Evolutionary conservation across 192 early-diverging fungal genomes (phyloP), one percentile per base, ranked within the genome.

Genomic region (Backusella liffmaniae): DNA sequence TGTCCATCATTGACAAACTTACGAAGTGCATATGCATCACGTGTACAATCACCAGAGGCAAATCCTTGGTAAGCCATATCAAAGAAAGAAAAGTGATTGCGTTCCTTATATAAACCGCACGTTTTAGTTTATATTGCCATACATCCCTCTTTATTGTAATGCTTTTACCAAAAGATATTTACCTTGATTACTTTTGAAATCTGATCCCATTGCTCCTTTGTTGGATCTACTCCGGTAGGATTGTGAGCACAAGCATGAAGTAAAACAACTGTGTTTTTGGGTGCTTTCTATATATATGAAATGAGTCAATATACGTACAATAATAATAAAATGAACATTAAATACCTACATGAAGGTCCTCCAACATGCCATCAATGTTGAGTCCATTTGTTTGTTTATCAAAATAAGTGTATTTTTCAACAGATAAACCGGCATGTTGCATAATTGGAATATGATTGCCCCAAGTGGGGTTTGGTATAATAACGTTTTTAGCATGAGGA

Each of bases 21-120:
- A 74, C 98, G 95, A 76, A 99, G 82, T 65, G 97, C 96, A 74
- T 92, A 94, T 8, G 98, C 96, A 82, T 99, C 98, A 75, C 87
- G 86, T 85, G 88, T 85, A 44, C 90, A 90, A 81, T 93, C 87
- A 69, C 98, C 98, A 9, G 96, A 97, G 18, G 97, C 98, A 81
- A 99, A 99, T 39, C 98, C 97, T 89, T 98, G 97, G 88, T 99
- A 99, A n/a, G 98, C 98, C 94, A 96, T 96, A 80, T 99, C 98
- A 74, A 99, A 99, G 91, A 98, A 99, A 51, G 92, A 83, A 72
- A 96, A 89, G 86, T 97, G 96, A 26, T 90, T 84, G 75, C 86
- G 80, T 10, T 91, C 90, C 87, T 84, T 65, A 0, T 32, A 36
- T 26, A 30, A 7, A 62, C 18, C 23, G 13, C n/a, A 29, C 9